Percentiles rank a stretch among this genome's conserved stretches.
Evolutionary conservation across 139 green algal species (phyloP).

Genomic region (Chloropicon primus): DNA sequence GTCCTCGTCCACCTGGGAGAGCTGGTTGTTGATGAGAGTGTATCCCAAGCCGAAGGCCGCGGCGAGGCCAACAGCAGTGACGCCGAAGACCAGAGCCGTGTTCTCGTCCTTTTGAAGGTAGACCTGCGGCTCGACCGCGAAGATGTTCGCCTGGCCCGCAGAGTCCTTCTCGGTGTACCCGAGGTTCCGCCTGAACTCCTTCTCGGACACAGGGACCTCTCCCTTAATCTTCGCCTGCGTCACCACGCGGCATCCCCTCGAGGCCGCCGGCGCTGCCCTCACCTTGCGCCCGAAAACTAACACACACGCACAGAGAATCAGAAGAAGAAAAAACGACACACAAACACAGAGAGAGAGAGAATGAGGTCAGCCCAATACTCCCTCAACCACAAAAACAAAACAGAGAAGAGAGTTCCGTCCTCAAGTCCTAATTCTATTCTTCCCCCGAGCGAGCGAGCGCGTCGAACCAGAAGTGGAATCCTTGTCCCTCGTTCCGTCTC

Average conservation of each 20-base stretch:
- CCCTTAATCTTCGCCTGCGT: neutral
- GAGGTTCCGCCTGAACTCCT: conserved; percentile 10
- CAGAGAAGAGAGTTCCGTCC: too few species aligned
- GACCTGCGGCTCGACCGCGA: conserved; percentile 24
- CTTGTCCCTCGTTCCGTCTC: too few species aligned
- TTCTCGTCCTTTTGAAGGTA: neutral
- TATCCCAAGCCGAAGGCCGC: neutral
- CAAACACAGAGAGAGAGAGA: too few species aligned
- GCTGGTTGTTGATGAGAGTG: neutral
- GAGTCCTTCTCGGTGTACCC: conserved; percentile 46
- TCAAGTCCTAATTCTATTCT: too few species aligned
- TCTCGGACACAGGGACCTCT: neutral
- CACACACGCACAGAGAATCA: too few species aligned
- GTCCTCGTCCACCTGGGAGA: neutral
- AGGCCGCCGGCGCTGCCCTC: neutral
- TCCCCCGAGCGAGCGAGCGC: too few species aligned
- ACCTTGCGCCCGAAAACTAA: neutral
- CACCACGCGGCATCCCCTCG: neutral
- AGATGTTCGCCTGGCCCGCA: conserved; percentile 52
- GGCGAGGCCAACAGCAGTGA: neutral
- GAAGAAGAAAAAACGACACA: neutral
- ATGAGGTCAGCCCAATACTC: too few species aligned
- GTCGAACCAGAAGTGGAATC: too few species aligned
- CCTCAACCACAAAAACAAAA: too few species aligned
- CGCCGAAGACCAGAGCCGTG: neutral